Evolutionary conservation across 1,284 basidiomycete species (phyloP).

Genomic region (Heterobasidion irregulare): DNA sequence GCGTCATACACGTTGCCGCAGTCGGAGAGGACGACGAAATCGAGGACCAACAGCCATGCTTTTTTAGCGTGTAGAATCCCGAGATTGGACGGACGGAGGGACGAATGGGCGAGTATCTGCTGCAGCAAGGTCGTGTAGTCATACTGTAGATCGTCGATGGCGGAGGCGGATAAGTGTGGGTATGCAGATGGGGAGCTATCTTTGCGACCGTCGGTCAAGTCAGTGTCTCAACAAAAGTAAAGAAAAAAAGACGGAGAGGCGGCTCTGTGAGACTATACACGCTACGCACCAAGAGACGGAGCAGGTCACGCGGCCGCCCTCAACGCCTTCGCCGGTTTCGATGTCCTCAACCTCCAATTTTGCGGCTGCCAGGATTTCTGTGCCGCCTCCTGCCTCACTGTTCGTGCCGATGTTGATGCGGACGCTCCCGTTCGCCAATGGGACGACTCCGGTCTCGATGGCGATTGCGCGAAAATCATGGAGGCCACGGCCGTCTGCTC

Average conservation of each 20-base stretch:
- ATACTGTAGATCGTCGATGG: constrained; percentile 65
- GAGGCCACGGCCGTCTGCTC: constrained; percentile 59
- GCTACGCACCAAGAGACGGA: constrained; percentile 66
- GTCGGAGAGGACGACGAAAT: constrained; percentile 62
- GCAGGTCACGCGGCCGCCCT: constrained; percentile 54
- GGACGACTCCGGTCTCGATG: constrained; percentile 69
- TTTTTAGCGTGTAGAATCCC: constrained; percentile 55
- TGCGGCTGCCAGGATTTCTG: constrained; percentile 59
- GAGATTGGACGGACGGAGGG: constrained; percentile 54
- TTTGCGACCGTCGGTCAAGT: constrained; percentile 24
- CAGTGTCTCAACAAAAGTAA: neutral
- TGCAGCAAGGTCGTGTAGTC: constrained; percentile 55
- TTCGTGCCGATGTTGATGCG: constrained; percentile 57
- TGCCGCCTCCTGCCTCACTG: constrained; percentile 51
- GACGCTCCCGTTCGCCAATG: constrained; percentile 75
- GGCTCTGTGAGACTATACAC: neutral
- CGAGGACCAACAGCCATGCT: constrained; percentile 62
- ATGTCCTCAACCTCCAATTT: constrained; percentile 68
- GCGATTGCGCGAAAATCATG: constrained; percentile 56
- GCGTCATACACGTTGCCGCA: constrained; percentile 69
- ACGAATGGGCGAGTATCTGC: constrained; percentile 50
- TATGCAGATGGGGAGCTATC: constrained; percentile 72
- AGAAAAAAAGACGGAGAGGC: neutral
- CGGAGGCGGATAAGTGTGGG: constrained; percentile 49
- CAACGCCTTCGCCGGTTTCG: constrained; percentile 34